Evolutionary conservation across 192 early-diverging fungal species (phyloP), one percentile per base, ranked within the genome.

Genomic region (Coemansia sp.): DNA sequence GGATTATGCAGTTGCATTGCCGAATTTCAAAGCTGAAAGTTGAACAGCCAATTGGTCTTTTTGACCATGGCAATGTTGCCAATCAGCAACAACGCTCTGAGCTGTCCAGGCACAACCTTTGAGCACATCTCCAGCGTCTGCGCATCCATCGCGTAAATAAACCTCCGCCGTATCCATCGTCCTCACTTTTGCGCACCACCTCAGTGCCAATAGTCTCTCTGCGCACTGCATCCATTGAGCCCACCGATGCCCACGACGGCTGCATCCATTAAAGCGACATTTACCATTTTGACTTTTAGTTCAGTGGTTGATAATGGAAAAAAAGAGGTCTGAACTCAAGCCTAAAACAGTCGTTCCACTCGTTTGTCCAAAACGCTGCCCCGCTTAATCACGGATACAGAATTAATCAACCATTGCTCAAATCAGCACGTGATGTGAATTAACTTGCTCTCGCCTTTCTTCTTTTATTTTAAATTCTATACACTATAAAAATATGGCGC

Each of bases 201-300:
- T 6, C 7, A 34, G 31, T 34, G 31, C 31, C 31, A 34, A 34
- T 34, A 34, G 31, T 2, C 31, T 34, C 40, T 12, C 40, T 44
- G 40, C 40, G 40, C 40, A n/a, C 40, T 44, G 40, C 40, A 44
- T 44, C 40, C 40, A 44, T 44, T 44, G 14, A 44, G 3, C 15
- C 10, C 40, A 12, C 40, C 40, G 40, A n/a, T n/a, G 40, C 15
- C 40, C 3, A 10, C 40, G 11, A n/a, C 31, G 31, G 7, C 31
- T 14, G 15, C 15, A 44, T 44, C 40, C 40, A n/a, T 14, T 12
- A n/a, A n/a, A 54, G 23, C 18, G 52, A 54, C 23, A 52, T 53
- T 66, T 65, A 73, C 70, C 70, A 73, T 73, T 63, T 73, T 64
- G 55, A 66, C 31, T 42, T 57, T 66, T 62, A 42, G 59, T 57